phyloP scores from a whole-genome alignment of 345 rosid genomes.

The Salix udensis region DNA sequence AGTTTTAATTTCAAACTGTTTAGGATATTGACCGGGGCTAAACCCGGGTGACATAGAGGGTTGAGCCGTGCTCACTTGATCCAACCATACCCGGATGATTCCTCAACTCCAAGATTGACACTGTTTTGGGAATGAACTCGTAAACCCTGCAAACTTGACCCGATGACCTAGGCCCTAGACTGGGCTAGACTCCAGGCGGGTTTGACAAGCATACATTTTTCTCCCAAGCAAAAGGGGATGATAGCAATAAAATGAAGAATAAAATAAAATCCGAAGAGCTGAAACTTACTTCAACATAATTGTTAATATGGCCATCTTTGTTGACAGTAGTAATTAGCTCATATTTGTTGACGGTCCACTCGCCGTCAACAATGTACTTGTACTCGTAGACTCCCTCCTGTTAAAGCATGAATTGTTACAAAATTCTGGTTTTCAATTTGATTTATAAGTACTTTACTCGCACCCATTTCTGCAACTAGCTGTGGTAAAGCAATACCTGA shows the following conservation, averaged over 20 bases:
- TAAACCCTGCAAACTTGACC: too few species aligned
- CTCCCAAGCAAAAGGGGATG: background rate
- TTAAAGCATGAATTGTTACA: slow-evolving; percentile 10
- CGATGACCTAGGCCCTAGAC: too few species aligned
- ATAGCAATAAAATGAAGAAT: background rate
- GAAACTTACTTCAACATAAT: slow-evolving; percentile 56
- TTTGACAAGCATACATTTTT: background rate
- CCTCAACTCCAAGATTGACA: too few species aligned
- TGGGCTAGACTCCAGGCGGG: too few species aligned
- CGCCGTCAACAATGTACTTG: slow-evolving; percentile 82
- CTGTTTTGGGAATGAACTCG: too few species aligned
- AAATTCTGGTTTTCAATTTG: background rate
- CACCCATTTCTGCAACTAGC: background rate
- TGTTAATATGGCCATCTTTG: slow-evolving; percentile 82
- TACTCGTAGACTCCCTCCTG: slow-evolving; percentile 95
- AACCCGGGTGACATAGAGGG: too few species aligned
- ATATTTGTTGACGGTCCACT: slow-evolving; percentile 57
- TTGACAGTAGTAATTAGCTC: slow-evolving; percentile 60
- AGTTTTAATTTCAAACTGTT: too few species aligned
- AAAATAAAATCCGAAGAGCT: background rate
- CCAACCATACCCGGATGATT: too few species aligned
- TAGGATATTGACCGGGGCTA: too few species aligned
- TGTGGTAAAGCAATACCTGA: background rate
- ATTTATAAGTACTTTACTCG: background rate
- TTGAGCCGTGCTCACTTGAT: too few species aligned